These are phyloP conservation scores for Neotropicomus parvogracilis DNA, from an alignment of 1,284 basidiomycete species.

Conservation along the genomic window DNA sequence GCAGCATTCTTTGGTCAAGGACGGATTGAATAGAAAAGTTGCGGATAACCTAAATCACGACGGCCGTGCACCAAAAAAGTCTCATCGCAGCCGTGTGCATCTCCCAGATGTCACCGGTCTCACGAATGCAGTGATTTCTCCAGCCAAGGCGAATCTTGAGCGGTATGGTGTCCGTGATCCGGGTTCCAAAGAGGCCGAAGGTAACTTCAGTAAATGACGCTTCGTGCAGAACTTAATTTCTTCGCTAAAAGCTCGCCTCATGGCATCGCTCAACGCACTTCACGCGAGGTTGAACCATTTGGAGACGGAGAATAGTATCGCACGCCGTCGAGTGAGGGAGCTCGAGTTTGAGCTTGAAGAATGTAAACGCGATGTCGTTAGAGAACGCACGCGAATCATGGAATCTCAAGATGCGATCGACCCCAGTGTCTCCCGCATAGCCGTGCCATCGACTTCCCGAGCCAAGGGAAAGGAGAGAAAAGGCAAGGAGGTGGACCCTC, in stretches of 20 bases:
- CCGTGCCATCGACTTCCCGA: constrained; percentile 23
- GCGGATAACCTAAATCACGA: constrained; percentile 16
- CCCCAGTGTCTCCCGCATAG: constrained; percentile 12
- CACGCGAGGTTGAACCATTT: constrained; percentile 65
- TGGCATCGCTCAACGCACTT: constrained; percentile 58
- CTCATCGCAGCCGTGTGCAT: constrained; percentile 40
- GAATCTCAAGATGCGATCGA: constrained; percentile 48
- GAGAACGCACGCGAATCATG: constrained; percentile 60
- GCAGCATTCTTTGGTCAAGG: constrained; percentile 14
- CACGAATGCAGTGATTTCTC: constrained; percentile 69
- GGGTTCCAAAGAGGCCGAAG: constrained; percentile 57
- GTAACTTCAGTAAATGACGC: constrained; percentile 33
- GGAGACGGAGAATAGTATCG: constrained; percentile 78
- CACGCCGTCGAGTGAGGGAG: constrained; percentile 72
- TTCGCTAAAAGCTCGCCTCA: constrained; percentile 43
- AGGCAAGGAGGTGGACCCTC: constrained; percentile 36
- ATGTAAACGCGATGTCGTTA: constrained; percentile 67
- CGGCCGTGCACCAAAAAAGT: constrained; percentile 19
- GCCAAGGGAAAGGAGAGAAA: constrained; percentile 33
- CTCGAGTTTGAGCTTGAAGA: constrained; percentile 78
- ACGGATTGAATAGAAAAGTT: constrained; percentile 7
- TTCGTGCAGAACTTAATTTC: constrained; percentile 4
- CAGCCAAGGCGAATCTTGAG: constrained; percentile 49
- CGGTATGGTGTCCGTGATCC: constrained; percentile 47
- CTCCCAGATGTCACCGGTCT: constrained; percentile 77